Evolutionary conservation across 345 rosid genomes (phyloP).

Genomic region (Garcia nutans): DNA sequence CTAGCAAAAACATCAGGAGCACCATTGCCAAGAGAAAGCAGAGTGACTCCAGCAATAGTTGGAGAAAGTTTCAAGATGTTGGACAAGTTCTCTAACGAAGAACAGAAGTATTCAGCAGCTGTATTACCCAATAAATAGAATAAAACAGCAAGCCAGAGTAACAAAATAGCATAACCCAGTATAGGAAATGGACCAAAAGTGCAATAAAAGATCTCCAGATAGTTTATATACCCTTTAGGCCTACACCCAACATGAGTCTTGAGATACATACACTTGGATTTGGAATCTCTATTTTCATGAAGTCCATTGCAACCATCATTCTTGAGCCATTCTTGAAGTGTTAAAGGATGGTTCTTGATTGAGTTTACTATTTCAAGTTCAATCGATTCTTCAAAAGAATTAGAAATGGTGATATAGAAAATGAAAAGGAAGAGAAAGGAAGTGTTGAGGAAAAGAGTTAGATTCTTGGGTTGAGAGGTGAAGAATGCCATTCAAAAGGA

Average conservation of each 20-base stretch:
- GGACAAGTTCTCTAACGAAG: constrained; percentile 69
- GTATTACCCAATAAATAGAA: constrained; percentile 85
- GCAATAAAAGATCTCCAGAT: constrained; percentile 74
- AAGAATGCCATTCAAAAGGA: constrained; percentile 41
- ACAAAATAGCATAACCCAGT: constrained; percentile 47
- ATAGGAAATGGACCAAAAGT: constrained; percentile 47
- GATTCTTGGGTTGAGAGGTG: constrained; percentile 27
- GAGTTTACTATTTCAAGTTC: not conserved
- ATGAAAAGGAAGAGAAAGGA: constrained; percentile 49
- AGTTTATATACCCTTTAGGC: constrained; percentile 77
- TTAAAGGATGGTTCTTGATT: not conserved
- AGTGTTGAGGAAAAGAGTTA: constrained; percentile 48
- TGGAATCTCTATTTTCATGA: constrained; percentile 43
- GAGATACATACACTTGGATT: constrained; percentile 61
- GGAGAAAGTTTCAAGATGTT: constrained; percentile 77
- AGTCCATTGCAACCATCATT: constrained; percentile 38
- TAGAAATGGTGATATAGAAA: constrained; percentile 27
- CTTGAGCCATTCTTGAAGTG: constrained; percentile 11
- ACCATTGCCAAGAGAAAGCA: constrained; percentile 81
- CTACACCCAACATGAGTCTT: constrained; percentile 52
- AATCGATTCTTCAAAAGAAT: constrained; percentile 22
- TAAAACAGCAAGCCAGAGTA: constrained; percentile 68
- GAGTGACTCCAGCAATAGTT: constrained; percentile 80
- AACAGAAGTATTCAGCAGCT: constrained; percentile 78
- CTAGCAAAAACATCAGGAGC: constrained; percentile 90